Percentiles rank a stretch among this genome's conserved stretches.
These are phyloP conservation scores for Yarrowia divulgata DNA, from an alignment of 805 yeast genomes.

Conservation along the genomic window DNA sequence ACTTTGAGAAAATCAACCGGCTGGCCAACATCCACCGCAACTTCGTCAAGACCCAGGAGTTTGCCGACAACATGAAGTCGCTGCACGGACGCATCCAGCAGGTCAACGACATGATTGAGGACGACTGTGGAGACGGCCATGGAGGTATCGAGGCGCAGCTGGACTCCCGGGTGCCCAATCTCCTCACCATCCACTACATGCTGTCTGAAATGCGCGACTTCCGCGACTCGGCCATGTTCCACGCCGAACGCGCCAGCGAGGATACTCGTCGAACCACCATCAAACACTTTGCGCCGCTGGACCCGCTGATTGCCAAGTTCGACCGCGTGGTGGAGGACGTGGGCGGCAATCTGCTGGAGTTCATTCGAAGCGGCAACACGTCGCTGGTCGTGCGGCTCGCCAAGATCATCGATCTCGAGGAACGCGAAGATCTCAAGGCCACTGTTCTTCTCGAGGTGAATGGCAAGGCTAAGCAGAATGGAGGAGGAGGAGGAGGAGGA, in stretches of 20 bases:
- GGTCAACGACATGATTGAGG: slow-evolving; percentile 62
- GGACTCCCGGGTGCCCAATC: slow-evolving; percentile 59
- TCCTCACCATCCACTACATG: slow-evolving; percentile 72
- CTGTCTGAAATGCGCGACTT: slow-evolving; percentile 78
- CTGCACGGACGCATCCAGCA: slow-evolving; percentile 60
- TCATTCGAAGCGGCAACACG: slow-evolving; percentile 70
- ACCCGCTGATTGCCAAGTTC: slow-evolving; percentile 61
- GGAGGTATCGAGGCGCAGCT: slow-evolving; percentile 53
- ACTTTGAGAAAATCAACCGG: slow-evolving; percentile 71
- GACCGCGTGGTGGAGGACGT: slow-evolving; percentile 66
- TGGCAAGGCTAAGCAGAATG: slow-evolving; percentile 40
- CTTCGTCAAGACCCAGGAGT: slow-evolving; percentile 70
- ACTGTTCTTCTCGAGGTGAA: slow-evolving; percentile 49
- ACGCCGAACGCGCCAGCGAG: slow-evolving; percentile 61
- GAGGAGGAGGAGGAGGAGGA: not conserved
- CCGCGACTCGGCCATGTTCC: slow-evolving; percentile 71
- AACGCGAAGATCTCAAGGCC: slow-evolving; percentile 72
- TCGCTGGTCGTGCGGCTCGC: slow-evolving; percentile 74
- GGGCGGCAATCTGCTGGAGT: slow-evolving; percentile 74
- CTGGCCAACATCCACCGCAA: slow-evolving; percentile 74
- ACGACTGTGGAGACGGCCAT: slow-evolving; percentile 51
- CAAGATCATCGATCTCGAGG: slow-evolving; percentile 81
- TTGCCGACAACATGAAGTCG: slow-evolving; percentile 66
- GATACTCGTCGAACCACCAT: slow-evolving; percentile 74
- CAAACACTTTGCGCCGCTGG: slow-evolving; percentile 61